Conservation (phyloP, 1,139 yeast genomes). For the Ashbya aceris region DNA sequence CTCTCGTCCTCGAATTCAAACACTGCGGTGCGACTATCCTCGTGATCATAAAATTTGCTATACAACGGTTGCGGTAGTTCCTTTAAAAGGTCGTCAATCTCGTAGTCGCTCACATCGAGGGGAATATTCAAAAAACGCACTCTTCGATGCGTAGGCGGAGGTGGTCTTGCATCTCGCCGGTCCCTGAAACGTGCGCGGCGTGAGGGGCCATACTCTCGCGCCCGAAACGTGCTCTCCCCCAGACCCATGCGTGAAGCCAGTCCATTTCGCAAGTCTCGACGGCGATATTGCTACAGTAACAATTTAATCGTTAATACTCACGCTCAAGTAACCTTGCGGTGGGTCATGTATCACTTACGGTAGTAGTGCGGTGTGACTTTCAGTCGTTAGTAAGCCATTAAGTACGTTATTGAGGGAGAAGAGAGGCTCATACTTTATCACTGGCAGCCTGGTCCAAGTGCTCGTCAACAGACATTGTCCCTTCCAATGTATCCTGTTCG, state of each 20-base stretch:
- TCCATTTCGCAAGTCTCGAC: slow-evolving; percentile 27
- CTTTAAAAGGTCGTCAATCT: slow-evolving; percentile 26
- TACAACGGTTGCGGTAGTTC: slow-evolving; percentile 20
- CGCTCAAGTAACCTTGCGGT: background rate
- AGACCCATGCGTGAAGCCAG: slow-evolving; percentile 22
- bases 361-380: slow-evolving; percentile 4
- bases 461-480: slow-evolving; percentile 16
- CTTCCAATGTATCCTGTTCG: slow-evolving; percentile 1
- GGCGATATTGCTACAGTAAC: slow-evolving; percentile 21
- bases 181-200: slow-evolving; percentile 5
- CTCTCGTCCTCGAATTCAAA: slow-evolving; percentile 19
- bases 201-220: background rate
- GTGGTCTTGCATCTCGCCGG: slow-evolving; percentile 2
- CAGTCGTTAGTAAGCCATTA: slow-evolving; percentile 1
- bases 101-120: slow-evolving; percentile 24
- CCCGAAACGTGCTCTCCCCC: slow-evolving; percentile 6
- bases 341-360: slow-evolving; percentile 5
- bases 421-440: slow-evolving; percentile 12
- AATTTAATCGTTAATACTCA: background rate
- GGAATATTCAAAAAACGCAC: slow-evolving; percentile 21
- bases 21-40: slow-evolving; percentile 23
- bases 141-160: slow-evolving; percentile 17
- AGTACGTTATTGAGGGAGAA: background rate
- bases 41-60: slow-evolving; percentile 20
- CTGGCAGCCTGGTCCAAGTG: slow-evolving; percentile 13